Base-by-base conservation (phyloP, 2,329 filamentous ascomycete genomes). In the Colletotrichum zoysiae region DNA sequence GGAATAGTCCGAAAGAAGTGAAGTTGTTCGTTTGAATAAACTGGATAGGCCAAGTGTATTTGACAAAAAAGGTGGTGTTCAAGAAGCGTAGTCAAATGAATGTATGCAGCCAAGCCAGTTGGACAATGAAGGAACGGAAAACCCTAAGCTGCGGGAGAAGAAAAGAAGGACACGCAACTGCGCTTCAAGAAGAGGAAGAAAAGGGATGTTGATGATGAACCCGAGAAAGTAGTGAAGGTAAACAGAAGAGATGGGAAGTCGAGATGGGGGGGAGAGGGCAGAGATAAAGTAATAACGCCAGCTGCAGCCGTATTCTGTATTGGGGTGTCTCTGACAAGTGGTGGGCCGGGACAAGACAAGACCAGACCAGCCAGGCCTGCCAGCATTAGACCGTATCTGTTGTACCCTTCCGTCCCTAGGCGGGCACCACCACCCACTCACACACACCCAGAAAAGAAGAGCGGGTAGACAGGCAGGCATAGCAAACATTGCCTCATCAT, bases 81-180 rank as follows among this genome's bases (percentile, higher is more conserved):
- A 78, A 82, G 81, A 86, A 84, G 82, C 76, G 82, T 84, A 80
- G 74, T 80, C 73, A 85, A 88, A 88, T 81, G 84, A 87, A 81
- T 80, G 86, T 85, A 83, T 85, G 84, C 84, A 87, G 85, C 86
- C 86, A 87, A 87, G 83, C 85, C 85, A 86, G 86, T 87, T 87
- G 85, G 85, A 77, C 79, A 78, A 79, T 82, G 78, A 83, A 83
- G 79, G 79, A 82, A 80, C 77, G 78, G 79, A 82, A 79, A 79
- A 79, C 77, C 78, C 78, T 78, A 83, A 83, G 82, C 82, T 83
- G 82, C 81, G 80, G 79, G 80, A 76, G 76, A 81, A 78, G 77
- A 82, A 84, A 81, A 80, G 83, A 81, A 79, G 76, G 77, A 74
- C 73, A 74, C 73, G 73, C 73, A 74, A 74, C 73, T 71, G 73